Evolutionary conservation across 164 flowering plant species (phyloP).

Genomic region (Litsea cubeba): DNA sequence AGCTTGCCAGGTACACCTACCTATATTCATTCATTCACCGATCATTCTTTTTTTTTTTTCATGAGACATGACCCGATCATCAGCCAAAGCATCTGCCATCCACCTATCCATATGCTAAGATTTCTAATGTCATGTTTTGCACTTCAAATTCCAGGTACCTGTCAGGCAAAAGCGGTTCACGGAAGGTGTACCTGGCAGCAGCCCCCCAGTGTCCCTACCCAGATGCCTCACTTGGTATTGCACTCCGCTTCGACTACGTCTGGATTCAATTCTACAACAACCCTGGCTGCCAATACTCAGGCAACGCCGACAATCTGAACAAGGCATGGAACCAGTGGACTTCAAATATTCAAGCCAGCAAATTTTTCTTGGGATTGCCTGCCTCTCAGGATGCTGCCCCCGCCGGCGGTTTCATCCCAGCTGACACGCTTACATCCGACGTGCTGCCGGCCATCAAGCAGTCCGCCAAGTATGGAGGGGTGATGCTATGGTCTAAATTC

Average conservation of each 20-base stretch:
- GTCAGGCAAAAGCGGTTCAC: background rate
- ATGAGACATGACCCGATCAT: too few species aligned
- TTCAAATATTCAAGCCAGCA: constrained; percentile 1
- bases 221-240: constrained; percentile 9
- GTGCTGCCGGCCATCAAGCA: constrained; percentile 12
- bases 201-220: constrained; percentile 29
- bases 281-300: constrained; percentile 3
- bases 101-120: too few species aligned
- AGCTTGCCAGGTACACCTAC: background rate
- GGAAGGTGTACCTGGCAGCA: constrained; percentile 23
- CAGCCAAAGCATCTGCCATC: too few species aligned
- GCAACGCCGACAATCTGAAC: background rate
- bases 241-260: constrained; percentile 32
- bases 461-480: constrained; percentile 15
- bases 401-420: constrained; percentile 12
- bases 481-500: constrained; percentile 17
- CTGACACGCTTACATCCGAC: background rate
- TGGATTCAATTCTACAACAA: constrained; percentile 33
- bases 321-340: constrained; percentile 4
- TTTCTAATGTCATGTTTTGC: too few species aligned
- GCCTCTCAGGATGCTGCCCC: constrained; percentile 9
- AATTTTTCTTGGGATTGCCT: constrained; percentile 19
- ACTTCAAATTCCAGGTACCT: background rate
- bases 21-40: too few species aligned
- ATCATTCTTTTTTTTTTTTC: too few species aligned